Base-by-base conservation (phyloP, 1,284 basidiomycete genomes). In the Ustilago xerochloae region DNA sequence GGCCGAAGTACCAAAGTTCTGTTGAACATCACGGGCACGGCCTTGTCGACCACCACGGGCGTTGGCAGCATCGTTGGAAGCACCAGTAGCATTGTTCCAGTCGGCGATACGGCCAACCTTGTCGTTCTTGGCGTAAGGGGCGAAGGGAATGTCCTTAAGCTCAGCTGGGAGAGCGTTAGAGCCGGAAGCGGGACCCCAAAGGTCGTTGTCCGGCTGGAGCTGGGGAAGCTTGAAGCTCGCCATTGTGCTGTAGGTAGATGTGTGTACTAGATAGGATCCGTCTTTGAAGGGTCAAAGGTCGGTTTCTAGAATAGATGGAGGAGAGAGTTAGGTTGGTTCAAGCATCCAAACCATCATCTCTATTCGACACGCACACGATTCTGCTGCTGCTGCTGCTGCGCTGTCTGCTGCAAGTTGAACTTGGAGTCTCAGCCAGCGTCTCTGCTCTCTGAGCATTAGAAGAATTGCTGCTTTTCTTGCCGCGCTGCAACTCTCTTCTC, bases 81-180 rank as follows among this genome's bases (percentile, higher is more conserved):
- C 81, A n/a, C 73, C 80, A 62, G 85, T 82, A 87, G 58, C 90
- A 89, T 59, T 91, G 80, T 86, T 96, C 95, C 96, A 99, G 87
- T 99, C 96, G 63, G 96, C 96, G 84, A 99, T 93, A 66, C 95
- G 92, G 60, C 93, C 94, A 67, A 99, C 90, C 86, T 97, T 98
- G 88, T 99, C 96, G 59, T 93, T 91, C 90, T 98, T 98, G 86
- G 94, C 94, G 88, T 93, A 98, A 5, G 94, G 95, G 2, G 95
- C 93, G 84, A 97, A 98, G 29, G 82, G 82, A 36, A 84, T 83
- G 56, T 80, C 75, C 45, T 78, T 67, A 63, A 84, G 77, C 62
- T 84, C 78, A 15, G 73, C 41, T 22, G 81, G 79, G 32, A 83
- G 75, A 35, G 73, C 69, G 55, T 64, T 62, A 43, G 67, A 56